Conservation (phyloP, 2,329 filamentous ascomycete genomes). For the Dothideomycetes sp. region DNA sequence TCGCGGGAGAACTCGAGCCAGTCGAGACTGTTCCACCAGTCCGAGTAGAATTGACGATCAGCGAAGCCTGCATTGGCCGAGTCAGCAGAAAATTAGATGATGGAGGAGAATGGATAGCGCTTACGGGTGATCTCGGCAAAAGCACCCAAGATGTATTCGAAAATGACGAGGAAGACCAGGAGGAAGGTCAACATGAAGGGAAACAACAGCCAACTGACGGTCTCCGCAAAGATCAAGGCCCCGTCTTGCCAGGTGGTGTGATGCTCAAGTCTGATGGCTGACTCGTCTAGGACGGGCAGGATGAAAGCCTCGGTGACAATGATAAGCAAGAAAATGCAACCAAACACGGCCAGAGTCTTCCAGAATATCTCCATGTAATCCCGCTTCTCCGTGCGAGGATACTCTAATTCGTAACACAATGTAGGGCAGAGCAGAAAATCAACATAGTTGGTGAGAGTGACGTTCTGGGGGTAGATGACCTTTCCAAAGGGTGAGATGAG, state of each 20-base stretch:
- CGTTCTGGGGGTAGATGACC: slow-evolving; percentile 80
- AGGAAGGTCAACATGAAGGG: slow-evolving; percentile 96
- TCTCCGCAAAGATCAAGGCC: slow-evolving; percentile 73
- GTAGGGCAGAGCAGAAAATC: slow-evolving; percentile 91
- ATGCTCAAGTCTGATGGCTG: slow-evolving; percentile 42
- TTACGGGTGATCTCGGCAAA: slow-evolving; percentile 79
- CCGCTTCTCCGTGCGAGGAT: slow-evolving; percentile 66
- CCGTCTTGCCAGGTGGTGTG: slow-evolving; percentile 49
- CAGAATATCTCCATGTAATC: slow-evolving; percentile 72
- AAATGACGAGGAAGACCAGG: slow-evolving; percentile 94
- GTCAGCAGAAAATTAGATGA: slow-evolving; percentile 4
- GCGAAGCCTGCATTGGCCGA: slow-evolving; percentile 54
- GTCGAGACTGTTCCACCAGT: slow-evolving; percentile 65
- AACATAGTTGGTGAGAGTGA: slow-evolving; percentile 69
- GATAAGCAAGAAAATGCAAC: slow-evolving; percentile 90
- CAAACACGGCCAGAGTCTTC: slow-evolving; percentile 83
- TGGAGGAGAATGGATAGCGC: slow-evolving; percentile 11
- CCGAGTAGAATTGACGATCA: slow-evolving; percentile 83
- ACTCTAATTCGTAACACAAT: slow-evolving; percentile 94
- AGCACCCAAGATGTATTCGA: slow-evolving; percentile 89
- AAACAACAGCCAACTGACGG: slow-evolving; percentile 82
- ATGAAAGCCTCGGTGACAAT: slow-evolving; percentile 92
- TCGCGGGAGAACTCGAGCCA: slow-evolving; percentile 87
- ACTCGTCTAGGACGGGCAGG: slow-evolving; percentile 73
- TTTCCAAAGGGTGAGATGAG: slow-evolving; percentile 83